These are phyloP conservation scores for Hyaloscypha bicolor DNA, from an alignment of 495 filamentous ascomycete species.

Conservation along the genomic window DNA sequence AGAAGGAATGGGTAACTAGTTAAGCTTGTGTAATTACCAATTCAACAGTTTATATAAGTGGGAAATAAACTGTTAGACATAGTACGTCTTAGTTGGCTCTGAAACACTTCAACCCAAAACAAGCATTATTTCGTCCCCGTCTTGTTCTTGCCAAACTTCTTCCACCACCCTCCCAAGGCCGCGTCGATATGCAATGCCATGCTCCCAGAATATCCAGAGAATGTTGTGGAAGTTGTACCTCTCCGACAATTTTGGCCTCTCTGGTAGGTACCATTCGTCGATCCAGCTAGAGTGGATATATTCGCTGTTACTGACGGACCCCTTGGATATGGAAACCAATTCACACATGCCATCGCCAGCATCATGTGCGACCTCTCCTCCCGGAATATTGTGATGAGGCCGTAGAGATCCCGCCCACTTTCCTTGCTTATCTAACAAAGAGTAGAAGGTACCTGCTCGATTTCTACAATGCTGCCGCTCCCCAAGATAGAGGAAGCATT, in stretches of 20 bases:
- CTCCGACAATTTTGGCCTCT: background rate
- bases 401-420: background rate
- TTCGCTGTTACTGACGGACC: background rate
- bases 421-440: background rate
- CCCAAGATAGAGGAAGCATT: too few relatives aligned
- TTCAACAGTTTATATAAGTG: too few relatives aligned
- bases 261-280: background rate
- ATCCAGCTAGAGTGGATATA: background rate
- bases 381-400: background rate
- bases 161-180: background rate
- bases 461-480: too few relatives aligned
- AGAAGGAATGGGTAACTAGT: too few relatives aligned
- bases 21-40: too few relatives aligned
- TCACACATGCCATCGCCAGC: background rate
- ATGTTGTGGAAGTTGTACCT: background rate
- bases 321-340: background rate
- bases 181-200: background rate
- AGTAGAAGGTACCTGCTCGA: too few relatives aligned
- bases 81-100: too few relatives aligned
- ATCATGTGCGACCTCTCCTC: background rate
- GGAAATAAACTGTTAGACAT: too few relatives aligned
- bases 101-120: background rate
- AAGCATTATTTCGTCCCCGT: background rate
- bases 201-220: background rate
- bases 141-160: background rate